Conservation (phyloP, 371 early-diverging fungal genomes). For the Apophysomyces variabilis region DNA sequence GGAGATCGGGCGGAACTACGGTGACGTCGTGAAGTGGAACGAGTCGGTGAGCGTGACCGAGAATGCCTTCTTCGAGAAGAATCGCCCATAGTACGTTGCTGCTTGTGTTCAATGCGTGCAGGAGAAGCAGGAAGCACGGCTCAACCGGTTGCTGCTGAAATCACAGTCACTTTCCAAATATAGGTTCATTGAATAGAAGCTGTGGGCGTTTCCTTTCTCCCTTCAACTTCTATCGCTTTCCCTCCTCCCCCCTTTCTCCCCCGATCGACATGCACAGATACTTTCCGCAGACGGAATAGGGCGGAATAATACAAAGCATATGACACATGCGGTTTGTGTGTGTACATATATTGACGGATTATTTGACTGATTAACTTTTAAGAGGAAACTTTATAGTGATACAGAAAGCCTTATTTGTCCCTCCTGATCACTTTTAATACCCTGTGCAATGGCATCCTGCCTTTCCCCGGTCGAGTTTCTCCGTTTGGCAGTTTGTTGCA, state of each 20-base stretch:
- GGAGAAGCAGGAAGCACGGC: constrained; percentile 7
- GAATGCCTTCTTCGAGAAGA: constrained; percentile 17
- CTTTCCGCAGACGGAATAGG: neutral
- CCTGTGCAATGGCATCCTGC: constrained; percentile 7
- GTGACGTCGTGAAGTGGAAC: neutral
- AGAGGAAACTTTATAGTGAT: constrained; percentile 1
- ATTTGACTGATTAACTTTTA: constrained; percentile 7
- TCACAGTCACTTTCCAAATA: constrained; percentile 6
- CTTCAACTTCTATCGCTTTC: no score
- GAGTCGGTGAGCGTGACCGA: constrained; percentile 9
- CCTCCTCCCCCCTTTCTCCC: neutral
- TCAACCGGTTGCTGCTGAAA: constrained; percentile 7
- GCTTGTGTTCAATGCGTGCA: neutral
- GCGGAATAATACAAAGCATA: neutral
- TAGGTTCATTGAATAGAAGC: neutral
- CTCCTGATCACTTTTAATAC: constrained; percentile 10
- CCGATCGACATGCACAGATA: constrained; percentile 6
- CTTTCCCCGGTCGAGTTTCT: neutral
- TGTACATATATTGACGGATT: neutral
- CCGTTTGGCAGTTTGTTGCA: neutral
- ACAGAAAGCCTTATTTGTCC: constrained; percentile 8
- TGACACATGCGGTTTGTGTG: neutral
- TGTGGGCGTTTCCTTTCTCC: neutral
- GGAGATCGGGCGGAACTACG: neutral
- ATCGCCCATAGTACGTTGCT: constrained; percentile 6